phyloP scores from a whole-genome alignment of 129 eudicot species.

The Flaveria robusta region DNA sequence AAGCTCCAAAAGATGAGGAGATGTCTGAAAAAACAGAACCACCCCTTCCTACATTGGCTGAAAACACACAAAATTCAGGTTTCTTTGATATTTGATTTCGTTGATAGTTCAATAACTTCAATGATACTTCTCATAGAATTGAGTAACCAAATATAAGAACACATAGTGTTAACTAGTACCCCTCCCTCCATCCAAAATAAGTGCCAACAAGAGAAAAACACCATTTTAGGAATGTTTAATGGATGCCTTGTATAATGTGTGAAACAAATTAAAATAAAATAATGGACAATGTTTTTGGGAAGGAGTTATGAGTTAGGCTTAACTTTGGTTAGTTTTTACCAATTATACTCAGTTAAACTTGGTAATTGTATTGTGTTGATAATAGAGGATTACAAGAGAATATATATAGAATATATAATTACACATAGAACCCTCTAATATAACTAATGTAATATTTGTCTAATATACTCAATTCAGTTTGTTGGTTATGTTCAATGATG shows the following conservation, averaged over 20 bases:
- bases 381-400: too few relatives aligned
- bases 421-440: too few relatives aligned
- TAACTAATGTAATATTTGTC: too few relatives aligned
- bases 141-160: neutral
- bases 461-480: neutral
- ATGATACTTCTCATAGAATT: neutral
- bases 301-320: neutral
- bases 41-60: slow-evolving; percentile 32
- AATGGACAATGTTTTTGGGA: neutral
- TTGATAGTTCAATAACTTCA: slow-evolving; percentile 12
- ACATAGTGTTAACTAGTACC: neutral
- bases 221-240: slow-evolving; percentile 4
- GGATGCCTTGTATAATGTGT: neutral
- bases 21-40: slow-evolving; percentile 50
- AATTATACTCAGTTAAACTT: too few relatives aligned
- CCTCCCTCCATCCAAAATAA: neutral
- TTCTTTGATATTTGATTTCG: slow-evolving; percentile 1
- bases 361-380: too few relatives aligned
- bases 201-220: neutral
- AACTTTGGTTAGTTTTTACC: neutral
- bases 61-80: slow-evolving; percentile 56
- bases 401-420: too few relatives aligned
- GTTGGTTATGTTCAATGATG: slow-evolving; percentile 16
- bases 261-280: neutral
- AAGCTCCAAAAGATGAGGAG: slow-evolving; percentile 51